Conservation (phyloP, 2,329 filamentous ascomycete genomes). For the Pseudogymnoascus sp. region DNA sequence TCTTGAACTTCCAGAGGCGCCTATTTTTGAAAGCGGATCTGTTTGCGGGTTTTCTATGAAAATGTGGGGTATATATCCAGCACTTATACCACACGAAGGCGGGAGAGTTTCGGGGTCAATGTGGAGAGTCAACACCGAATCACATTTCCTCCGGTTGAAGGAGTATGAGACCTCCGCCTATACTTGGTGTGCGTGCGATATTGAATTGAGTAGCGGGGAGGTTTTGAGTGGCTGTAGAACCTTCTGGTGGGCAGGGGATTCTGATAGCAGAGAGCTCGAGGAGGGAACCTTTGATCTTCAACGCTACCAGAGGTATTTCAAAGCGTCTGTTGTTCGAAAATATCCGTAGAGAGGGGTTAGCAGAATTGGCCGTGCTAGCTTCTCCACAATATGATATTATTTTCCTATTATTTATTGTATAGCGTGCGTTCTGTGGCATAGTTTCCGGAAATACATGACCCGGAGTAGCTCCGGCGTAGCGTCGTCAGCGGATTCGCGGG, state of each 20-base stretch:
- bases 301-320: slow-evolving; percentile 7
- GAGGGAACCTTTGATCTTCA: not conserved
- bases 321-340: not conserved
- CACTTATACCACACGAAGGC: slow-evolving; percentile 9
- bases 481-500: not conserved
- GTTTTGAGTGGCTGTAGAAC: not conserved
- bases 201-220: not conserved
- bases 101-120: not conserved
- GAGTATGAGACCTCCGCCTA: not conserved
- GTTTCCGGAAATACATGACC: not conserved
- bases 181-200: not conserved
- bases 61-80: slow-evolving; percentile 33
- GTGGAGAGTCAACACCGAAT: not conserved
- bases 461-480: not conserved
- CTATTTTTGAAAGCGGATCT: slow-evolving; percentile 21
- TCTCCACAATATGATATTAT: slow-evolving; percentile 8
- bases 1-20: slow-evolving; percentile 24
- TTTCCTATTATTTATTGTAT: not conserved
- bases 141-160: not conserved
- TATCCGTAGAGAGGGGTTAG: slow-evolving; percentile 9
- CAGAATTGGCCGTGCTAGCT: not conserved
- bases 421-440: not conserved
- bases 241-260: slow-evolving; percentile 1
- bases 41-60: slow-evolving; percentile 27
- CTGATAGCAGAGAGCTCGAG: not conserved